Percentiles rank a stretch among this genome's conserved stretches.
Conservation (phyloP, 768 basidiomycete genomes). For the Mycena haematopus region DNA sequence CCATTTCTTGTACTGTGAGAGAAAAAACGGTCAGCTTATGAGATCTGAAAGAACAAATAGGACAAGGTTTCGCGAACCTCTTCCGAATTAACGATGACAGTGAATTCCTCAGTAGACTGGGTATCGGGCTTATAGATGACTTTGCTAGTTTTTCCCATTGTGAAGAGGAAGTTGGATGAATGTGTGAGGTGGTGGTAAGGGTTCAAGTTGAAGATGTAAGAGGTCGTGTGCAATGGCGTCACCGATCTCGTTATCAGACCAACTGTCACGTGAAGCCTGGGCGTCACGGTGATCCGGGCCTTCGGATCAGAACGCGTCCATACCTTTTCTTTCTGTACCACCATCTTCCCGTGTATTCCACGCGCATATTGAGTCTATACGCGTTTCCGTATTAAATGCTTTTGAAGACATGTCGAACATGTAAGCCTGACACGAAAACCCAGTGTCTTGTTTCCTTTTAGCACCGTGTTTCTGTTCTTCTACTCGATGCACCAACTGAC, state of each 20-base stretch:
- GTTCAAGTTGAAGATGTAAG: no score
- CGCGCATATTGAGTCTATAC: neutral
- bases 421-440: slow-evolving; percentile 9
- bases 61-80: slow-evolving; percentile 55
- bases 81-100: slow-evolving; percentile 66
- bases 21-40: slow-evolving; percentile 15
- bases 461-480: neutral
- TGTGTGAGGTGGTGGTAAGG: no score
- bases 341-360: neutral
- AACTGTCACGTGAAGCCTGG: no score
- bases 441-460: neutral
- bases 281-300: no score
- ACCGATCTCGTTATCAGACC: no score
- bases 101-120: slow-evolving; percentile 75
- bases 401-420: slow-evolving; percentile 9
- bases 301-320: neutral
- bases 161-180: no score
- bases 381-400: neutral
- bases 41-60: slow-evolving; percentile 14
- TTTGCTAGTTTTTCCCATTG: slow-evolving; percentile 46
- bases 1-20: slow-evolving; percentile 74
- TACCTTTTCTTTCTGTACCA: neutral
- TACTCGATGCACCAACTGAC: neutral
- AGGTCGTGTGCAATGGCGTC: no score
- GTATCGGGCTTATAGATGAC: slow-evolving; percentile 73